Conservation (phyloP, 2,329 filamentous ascomycete species). For the Neofusicoccum laricinum region DNA sequence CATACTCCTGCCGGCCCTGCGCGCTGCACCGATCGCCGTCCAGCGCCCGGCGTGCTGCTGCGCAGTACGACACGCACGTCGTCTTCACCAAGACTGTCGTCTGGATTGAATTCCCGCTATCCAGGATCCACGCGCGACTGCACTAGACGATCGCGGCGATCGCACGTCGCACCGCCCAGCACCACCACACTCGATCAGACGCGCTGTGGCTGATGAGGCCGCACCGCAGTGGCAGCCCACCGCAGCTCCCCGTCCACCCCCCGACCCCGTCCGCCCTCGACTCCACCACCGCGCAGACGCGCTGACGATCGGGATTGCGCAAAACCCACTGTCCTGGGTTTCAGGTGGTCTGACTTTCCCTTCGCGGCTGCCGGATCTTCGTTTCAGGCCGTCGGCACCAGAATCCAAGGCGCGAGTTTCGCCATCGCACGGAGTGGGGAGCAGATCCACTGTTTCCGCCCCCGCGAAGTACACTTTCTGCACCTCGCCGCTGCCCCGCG, state of each 20-base stretch:
- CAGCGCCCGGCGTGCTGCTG: too few species aligned
- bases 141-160: conserved; percentile 3
- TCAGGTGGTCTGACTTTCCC: neutral
- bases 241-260: too few species aligned
- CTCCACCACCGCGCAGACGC: neutral
- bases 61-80: too few species aligned
- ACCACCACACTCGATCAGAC: neutral
- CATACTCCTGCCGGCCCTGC: too few species aligned
- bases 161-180: neutral
- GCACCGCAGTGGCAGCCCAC: neutral
- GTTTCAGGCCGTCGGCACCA: too few species aligned
- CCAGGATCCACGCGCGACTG: neutral
- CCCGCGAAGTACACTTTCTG: neutral
- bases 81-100: too few species aligned
- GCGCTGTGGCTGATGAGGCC: neutral
- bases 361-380: too few species aligned
- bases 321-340: neutral
- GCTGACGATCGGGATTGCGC: neutral
- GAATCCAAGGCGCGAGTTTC: too few species aligned
- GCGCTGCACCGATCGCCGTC: neutral
- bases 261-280: neutral
- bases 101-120: neutral
- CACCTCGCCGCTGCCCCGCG: neutral
- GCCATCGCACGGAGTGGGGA: neutral
- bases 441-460: conserved; percentile 6